These are phyloP conservation scores for Saitozyma podzolica DNA, from an alignment of 768 basidiomycete species.

Conservation along the genomic window DNA sequence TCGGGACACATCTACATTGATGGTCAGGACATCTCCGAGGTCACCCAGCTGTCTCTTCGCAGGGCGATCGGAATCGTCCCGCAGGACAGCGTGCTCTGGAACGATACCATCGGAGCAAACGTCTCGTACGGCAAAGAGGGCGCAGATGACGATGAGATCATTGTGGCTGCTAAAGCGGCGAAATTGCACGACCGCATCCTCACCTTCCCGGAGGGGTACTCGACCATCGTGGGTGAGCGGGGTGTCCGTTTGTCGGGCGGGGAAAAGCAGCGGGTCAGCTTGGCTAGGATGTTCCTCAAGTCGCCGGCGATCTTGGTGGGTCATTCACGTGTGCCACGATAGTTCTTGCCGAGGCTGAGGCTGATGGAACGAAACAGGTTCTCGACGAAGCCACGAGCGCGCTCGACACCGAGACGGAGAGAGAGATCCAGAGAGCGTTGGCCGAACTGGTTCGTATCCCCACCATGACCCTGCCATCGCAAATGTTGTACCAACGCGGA, in stretches of 20 bases:
- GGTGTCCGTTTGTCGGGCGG: constrained; percentile 82
- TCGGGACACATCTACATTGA: constrained; percentile 81
- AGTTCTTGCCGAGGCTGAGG: constrained; percentile 9
- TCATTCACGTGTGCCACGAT: constrained; percentile 71
- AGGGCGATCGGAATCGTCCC: constrained; percentile 87
- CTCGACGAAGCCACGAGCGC: constrained; percentile 58
- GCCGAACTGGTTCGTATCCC: constrained; percentile 60
- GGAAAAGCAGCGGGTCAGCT: constrained; percentile 85
- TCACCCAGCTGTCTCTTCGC: constrained; percentile 77
- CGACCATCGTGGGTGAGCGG: constrained; percentile 84
- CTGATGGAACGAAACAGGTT: constrained; percentile 15
- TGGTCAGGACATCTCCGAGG: constrained; percentile 80
- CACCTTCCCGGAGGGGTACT: constrained; percentile 77
- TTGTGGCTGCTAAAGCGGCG: constrained; percentile 74
- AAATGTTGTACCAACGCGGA: background rate
- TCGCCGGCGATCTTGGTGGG: constrained; percentile 78
- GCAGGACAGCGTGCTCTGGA: constrained; percentile 62
- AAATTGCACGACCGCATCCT: constrained; percentile 85
- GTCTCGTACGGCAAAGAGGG: constrained; percentile 75
- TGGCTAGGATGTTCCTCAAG: constrained; percentile 82
- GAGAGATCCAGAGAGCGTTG: constrained; percentile 84
- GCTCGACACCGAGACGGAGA: constrained; percentile 85
- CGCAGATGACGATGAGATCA: constrained; percentile 69
- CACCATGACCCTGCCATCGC: background rate
- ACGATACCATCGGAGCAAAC: constrained; percentile 51